Percentiles rank a stretch among this genome's conserved stretches.
Conservation (phyloP, 176 grass and related monocot species). For the Musa beccarii region DNA sequence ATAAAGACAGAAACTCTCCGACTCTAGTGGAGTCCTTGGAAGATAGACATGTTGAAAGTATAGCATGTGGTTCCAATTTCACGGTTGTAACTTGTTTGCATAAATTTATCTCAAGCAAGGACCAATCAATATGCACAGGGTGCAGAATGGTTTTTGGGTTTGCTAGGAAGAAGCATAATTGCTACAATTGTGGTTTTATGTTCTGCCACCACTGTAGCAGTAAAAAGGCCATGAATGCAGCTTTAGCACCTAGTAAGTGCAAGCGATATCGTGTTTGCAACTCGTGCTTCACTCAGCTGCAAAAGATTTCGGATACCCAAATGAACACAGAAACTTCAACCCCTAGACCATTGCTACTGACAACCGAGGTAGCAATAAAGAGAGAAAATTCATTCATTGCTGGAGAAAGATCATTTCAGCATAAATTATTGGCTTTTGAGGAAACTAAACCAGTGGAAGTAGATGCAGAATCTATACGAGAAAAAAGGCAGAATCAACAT, state of each 20-base stretch:
- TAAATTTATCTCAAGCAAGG: conserved; percentile 69
- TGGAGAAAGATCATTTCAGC: conserved; percentile 50
- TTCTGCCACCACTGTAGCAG: conserved; percentile 73
- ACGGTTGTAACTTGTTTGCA: conserved; percentile 67
- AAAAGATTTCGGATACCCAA: conserved; percentile 28
- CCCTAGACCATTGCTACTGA: conserved; percentile 16
- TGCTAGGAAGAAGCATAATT: conserved; percentile 81
- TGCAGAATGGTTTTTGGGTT: conserved; percentile 80
- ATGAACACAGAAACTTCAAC: conserved; percentile 15
- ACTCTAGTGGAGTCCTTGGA: conserved; percentile 61
- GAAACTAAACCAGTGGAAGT: conserved; percentile 40
- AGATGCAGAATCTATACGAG: conserved; percentile 31
- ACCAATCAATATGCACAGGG: conserved; percentile 54
- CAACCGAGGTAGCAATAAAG: conserved; percentile 26
- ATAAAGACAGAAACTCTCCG: conserved; percentile 48
- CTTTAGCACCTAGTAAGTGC: conserved; percentile 54
- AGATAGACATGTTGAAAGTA: conserved; percentile 68
- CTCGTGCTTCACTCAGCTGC: conserved; percentile 56
- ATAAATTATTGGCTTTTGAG: conserved; percentile 52
- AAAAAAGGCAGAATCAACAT: conserved; percentile 25
- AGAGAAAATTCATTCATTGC: conserved; percentile 37
- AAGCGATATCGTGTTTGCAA: conserved; percentile 72
- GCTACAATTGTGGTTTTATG: conserved; percentile 86
- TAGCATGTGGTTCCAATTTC: conserved; percentile 82
- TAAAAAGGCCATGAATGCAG: conserved; percentile 54